phyloP scores from a whole-genome alignment of 495 filamentous ascomycete genomes.

The Platismatia glauca region DNA sequence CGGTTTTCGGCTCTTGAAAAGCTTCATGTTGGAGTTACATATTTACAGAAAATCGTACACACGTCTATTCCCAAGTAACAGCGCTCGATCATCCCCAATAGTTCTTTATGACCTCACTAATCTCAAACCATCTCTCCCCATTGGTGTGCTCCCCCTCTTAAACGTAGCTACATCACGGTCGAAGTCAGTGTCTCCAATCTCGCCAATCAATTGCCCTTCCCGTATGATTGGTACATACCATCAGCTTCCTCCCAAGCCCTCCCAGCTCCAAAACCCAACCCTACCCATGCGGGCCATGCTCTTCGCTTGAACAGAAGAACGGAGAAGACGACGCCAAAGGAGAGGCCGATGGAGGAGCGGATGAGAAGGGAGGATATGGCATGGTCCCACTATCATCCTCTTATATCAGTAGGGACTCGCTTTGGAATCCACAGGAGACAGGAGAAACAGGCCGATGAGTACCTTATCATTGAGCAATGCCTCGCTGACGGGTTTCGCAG shows the following conservation, averaged over 20 bases:
- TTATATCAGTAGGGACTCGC: background rate
- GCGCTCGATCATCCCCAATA: background rate
- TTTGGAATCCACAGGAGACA: background rate
- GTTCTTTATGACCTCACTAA: conserved; percentile 18
- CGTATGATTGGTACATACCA: conserved; percentile 29
- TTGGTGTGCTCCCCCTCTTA: conserved; percentile 19
- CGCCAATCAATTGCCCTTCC: background rate
- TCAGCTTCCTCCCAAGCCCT: conserved; percentile 85
- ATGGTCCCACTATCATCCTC: conserved; percentile 76
- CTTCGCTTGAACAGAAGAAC: conserved; percentile 95
- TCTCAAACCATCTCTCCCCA: conserved; percentile 22
- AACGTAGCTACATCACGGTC: conserved; percentile 17
- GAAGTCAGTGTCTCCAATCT: conserved; percentile 3
- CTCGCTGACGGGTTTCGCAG: conserved; percentile 78
- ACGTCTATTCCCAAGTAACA: background rate
- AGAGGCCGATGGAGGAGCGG: conserved; percentile 85
- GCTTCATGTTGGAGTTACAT: background rate
- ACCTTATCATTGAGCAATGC: conserved; percentile 95
- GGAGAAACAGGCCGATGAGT: conserved; percentile 20
- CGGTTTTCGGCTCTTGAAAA: background rate
- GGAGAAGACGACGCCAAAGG: conserved; percentile 96
- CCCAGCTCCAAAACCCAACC: conserved; percentile 88
- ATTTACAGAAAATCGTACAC: conserved; percentile 4
- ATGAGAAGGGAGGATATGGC: conserved; percentile 94
- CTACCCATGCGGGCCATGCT: conserved; percentile 90